Evolutionary conservation across 129 eudicot genomes (phyloP).

Genomic region (Logfia minima): DNA sequence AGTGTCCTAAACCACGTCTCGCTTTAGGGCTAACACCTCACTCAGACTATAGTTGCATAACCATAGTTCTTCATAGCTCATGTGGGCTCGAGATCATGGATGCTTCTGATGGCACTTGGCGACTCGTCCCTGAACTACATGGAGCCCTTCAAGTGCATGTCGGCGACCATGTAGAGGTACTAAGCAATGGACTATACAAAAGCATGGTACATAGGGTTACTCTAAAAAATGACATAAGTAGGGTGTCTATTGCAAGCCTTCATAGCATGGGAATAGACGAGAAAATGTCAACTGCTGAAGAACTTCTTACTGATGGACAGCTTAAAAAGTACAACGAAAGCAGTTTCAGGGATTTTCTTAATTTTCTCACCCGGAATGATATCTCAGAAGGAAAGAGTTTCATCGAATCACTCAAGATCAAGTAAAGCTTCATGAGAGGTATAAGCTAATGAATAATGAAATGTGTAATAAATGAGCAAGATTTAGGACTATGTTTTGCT

Average conservation of each 20-base stretch:
- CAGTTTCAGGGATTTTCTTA: constrained; percentile 56
- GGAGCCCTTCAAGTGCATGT: constrained; percentile 57
- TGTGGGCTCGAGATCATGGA: constrained; percentile 53
- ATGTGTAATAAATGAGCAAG: not conserved
- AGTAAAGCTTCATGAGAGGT: not conserved
- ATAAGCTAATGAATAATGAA: not conserved
- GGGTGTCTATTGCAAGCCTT: constrained; percentile 66
- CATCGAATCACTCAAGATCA: constrained; percentile 40
- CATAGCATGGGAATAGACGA: constrained; percentile 64
- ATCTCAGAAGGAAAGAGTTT: constrained; percentile 44
- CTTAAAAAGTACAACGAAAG: constrained; percentile 51
- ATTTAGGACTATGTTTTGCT: not conserved
- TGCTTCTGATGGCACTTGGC: constrained; percentile 36
- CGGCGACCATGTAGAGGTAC: constrained; percentile 72
- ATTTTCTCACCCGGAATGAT: constrained; percentile 48
- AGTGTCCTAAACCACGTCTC: constrained; percentile 54
- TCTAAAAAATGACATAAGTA: constrained; percentile 36
- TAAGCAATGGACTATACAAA: constrained; percentile 61
- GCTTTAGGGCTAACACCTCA: constrained; percentile 69
- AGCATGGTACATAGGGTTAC: constrained; percentile 56
- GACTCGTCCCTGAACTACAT: constrained; percentile 32
- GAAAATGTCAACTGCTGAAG: constrained; percentile 51
- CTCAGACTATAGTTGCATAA: constrained; percentile 58
- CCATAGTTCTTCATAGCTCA: constrained; percentile 54
- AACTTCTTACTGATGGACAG: constrained; percentile 43